Evolutionary conservation across 768 basidiomycete species (phyloP), one percentile per base, ranked within the genome.

Genomic region (Mycena belliarum): DNA sequence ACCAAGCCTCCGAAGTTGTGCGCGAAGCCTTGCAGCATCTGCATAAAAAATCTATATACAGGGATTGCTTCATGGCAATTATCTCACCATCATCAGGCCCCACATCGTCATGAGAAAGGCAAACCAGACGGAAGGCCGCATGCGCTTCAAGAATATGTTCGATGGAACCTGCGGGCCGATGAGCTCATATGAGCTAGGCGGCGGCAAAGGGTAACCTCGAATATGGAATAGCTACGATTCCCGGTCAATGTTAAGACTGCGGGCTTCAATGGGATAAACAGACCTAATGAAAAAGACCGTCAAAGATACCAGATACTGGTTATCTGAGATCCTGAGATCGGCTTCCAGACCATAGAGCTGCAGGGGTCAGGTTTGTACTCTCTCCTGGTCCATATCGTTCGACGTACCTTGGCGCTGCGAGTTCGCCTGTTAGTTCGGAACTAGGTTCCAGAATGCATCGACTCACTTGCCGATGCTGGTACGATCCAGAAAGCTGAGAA

Each of bases 401-500:
- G 28, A 37, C 76, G 49, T 43, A 87, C 89, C 75, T 83, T 84
- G 5, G 88, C 87, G 68, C 61, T 63, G 43, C 8, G 40, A 18
- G 49, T 20, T 38, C 38, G 23, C 35, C 44, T 6, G 11, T 45
- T 52, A 45, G 26, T 15, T 38, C 24, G 1, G 12, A 7, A 14
- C 38, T 12, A 6, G 12, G 12, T 10, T 16, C 7, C 15, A 11
- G 18, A 24, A 14, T 15, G 16, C 11, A 9, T 11, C 28, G 4
- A 57, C 62, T 56, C 43, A 63, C 62, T 91, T 91, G 40, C 88
- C 90, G 64, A 92, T 85, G 52, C 82, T 88, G 70, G 71, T 81
- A 69, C 83, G 71, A 57, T 82, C 80, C 50, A 92, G 75, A 68
- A 88, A 93, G 69, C 83, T 89, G 63, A 93, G 75, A 25, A 91